Percentiles rank a stretch among this genome's conserved stretches.
These are phyloP conservation scores for Cetraspora pellucida DNA, from an alignment of 192 early-diverging fungal genomes.

Conservation along the genomic window DNA sequence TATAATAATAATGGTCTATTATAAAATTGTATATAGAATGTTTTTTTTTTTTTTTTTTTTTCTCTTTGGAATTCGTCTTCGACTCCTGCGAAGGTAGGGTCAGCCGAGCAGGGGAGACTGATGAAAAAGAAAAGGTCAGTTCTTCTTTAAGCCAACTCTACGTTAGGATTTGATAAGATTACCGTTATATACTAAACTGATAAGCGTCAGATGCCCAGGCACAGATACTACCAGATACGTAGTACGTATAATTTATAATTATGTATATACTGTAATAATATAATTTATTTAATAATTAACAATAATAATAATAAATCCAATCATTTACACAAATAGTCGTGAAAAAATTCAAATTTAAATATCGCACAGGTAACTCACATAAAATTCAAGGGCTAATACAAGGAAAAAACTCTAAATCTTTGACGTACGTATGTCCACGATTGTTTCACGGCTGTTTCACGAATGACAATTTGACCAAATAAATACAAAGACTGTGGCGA, in stretches of 20 bases:
- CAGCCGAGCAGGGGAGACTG: background rate
- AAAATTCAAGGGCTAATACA: too few relatives aligned
- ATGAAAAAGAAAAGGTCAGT: constrained; percentile 1
- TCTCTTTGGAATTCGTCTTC: background rate
- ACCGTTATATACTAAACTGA: background rate
- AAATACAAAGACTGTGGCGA: constrained; percentile 15
- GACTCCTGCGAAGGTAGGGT: constrained; percentile 21
- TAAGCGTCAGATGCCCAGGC: background rate
- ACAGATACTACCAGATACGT: background rate
- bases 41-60: constrained; percentile 17
- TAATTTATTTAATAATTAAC: too few relatives aligned
- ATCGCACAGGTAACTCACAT: too few relatives aligned
- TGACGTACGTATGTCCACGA: background rate
- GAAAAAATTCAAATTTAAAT: too few relatives aligned
- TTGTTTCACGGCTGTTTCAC: constrained; percentile 12
- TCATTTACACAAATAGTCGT: too few relatives aligned
- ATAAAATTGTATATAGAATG: background rate
- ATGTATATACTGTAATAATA: too few relatives aligned
- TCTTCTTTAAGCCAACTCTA: background rate
- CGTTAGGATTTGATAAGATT: background rate
- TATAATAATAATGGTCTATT: background rate
- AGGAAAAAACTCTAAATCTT: background rate
- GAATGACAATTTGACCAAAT: background rate
- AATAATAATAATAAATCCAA: too few relatives aligned
- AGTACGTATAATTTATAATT: too few relatives aligned